Conservation (phyloP, 1,284 basidiomycete species). For the Leucoagaricus sp. region DNA sequence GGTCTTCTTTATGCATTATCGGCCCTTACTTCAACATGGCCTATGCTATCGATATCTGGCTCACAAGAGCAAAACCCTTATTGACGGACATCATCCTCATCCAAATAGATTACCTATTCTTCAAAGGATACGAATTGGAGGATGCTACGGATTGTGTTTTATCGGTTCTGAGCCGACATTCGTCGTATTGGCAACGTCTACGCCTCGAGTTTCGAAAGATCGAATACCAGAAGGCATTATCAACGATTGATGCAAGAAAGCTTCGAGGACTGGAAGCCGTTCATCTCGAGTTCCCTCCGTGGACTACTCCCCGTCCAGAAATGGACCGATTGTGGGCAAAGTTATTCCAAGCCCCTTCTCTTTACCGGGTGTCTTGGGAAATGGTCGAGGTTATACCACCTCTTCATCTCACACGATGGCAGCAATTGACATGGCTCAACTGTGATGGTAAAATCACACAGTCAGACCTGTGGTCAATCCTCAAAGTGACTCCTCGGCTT, state of each 20-base stretch:
- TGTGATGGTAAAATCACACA: not conserved
- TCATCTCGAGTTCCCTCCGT: not conserved
- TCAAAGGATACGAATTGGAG: not conserved
- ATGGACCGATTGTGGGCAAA: not conserved
- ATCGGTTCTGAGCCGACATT: not conserved
- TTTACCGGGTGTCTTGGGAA: not conserved
- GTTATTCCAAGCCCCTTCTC: not conserved
- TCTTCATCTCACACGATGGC: not conserved
- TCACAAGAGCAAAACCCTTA: not conserved
- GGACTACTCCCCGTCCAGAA: not conserved
- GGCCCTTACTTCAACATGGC: not conserved
- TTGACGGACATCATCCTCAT: not conserved
- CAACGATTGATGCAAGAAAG: not conserved
- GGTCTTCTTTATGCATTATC: not conserved
- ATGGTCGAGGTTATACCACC: not conserved
- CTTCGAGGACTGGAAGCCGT: not conserved
- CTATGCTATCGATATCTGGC: not conserved
- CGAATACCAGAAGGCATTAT: not conserved
- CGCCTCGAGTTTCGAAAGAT: slow-evolving; percentile 1
- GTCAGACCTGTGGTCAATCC: not conserved
- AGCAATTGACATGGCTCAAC: not conserved
- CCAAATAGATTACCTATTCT: not conserved
- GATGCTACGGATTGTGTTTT: not conserved
- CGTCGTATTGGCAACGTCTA: not conserved
- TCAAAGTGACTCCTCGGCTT: not conserved